phyloP scores from a whole-genome alignment of 108 stramenopile genomes.

The Seminavis robusta region DNA sequence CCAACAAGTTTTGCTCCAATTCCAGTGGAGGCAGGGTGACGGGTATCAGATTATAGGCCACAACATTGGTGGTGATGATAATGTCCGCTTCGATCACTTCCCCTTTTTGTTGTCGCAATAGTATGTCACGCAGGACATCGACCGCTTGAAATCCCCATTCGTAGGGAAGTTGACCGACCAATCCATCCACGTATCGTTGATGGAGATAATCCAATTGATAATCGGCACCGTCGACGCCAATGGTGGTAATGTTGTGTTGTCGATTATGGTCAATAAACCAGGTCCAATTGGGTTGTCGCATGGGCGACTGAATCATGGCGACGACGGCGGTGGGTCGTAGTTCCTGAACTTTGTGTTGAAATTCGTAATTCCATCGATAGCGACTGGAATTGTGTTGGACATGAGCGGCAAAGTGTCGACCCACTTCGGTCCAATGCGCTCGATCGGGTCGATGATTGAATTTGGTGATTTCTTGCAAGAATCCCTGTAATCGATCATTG shows the following conservation, averaged over 20 bases:
- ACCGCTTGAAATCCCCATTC: conserved; percentile 20
- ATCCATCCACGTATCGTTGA: conserved; percentile 23
- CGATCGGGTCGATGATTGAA: conserved; percentile 2
- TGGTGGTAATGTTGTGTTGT: conserved; percentile 6
- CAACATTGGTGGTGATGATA: conserved; percentile 8
- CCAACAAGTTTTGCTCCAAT: conserved; percentile 27
- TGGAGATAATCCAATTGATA: conserved; percentile 9
- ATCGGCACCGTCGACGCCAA: conserved; percentile 17
- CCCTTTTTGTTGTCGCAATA: neutral
- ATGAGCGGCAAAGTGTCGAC: neutral
- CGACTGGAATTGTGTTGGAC: neutral
- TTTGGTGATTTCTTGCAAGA: neutral
- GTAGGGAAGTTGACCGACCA: conserved; percentile 46
- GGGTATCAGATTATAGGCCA: conserved; percentile 18
- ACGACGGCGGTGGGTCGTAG: neutral
- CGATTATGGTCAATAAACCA: conserved; percentile 9
- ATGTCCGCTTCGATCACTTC: neutral
- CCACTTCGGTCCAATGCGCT: conserved; percentile 4
- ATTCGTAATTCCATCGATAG: neutral
- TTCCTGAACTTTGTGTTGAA: neutral
- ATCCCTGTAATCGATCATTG: conserved; percentile 3
- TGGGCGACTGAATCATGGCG: conserved; percentile 14
- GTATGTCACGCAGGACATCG: conserved; percentile 2
- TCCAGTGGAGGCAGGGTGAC: conserved; percentile 18
- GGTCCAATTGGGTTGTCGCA: conserved; percentile 14